Conservation (phyloP, 139 green algal genomes). For the Dunaliella primolecta region DNA sequence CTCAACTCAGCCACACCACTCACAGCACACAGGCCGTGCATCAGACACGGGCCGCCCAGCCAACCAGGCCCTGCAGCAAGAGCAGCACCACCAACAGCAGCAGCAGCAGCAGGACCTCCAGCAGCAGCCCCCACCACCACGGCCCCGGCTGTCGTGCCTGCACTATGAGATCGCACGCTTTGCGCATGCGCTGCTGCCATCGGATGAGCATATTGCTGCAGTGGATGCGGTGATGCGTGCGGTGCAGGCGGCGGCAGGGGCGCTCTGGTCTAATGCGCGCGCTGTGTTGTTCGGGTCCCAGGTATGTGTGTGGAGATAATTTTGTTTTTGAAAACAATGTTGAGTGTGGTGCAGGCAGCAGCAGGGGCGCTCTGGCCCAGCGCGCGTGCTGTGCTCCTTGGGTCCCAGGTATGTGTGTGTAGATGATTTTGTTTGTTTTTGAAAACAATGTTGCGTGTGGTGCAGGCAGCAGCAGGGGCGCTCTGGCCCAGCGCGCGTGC, state of each 20-base stretch:
- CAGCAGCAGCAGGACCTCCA: neutral
- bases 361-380: constrained; percentile 51
- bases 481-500: constrained; percentile 56
- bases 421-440: constrained; percentile 23
- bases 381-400: constrained; percentile 61
- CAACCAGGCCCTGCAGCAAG: too few relatives aligned
- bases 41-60: too few relatives aligned
- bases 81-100: neutral
- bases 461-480: constrained; percentile 27
- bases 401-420: constrained; percentile 51
- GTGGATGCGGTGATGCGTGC: constrained; percentile 31
- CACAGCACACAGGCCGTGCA: too few relatives aligned
- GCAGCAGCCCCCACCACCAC: too few relatives aligned
- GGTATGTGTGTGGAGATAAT: constrained; percentile 22
- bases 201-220: constrained; percentile 28
- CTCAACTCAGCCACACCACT: too few relatives aligned
- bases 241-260: constrained; percentile 28
- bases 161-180: constrained; percentile 48
- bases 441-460: constrained; percentile 19
- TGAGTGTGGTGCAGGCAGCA: constrained; percentile 38
- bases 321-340: constrained; percentile 15
- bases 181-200: constrained; percentile 37
- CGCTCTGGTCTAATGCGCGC: constrained; percentile 53
- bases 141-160: constrained; percentile 19
- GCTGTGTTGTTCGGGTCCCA: constrained; percentile 75